Base-by-base conservation (phyloP, 2,329 filamentous ascomycete species). In the Westerdykella sp. region DNA sequence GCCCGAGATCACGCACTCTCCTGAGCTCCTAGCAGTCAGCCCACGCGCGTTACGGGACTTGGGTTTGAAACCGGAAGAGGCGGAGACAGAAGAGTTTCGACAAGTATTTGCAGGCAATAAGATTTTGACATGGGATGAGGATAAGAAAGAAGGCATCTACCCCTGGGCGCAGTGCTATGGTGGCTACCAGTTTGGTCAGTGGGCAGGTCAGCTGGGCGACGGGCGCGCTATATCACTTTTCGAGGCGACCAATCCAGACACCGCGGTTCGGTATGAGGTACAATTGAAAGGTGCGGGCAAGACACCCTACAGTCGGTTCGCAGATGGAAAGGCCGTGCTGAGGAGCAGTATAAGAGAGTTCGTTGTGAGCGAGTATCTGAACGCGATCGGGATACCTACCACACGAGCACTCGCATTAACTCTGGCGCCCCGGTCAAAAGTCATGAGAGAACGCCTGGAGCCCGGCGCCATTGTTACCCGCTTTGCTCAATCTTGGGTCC, bases 91-190 rank as follows among this genome's bases (percentile, higher is more conserved):
- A 1, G 83, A 87, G 10, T 96, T 97, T 64, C 77, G 79, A 48
- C 75, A 85, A 46, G 75, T 88, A 1, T 85, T 94, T 6, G 81
- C 86, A 0, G 93, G 93, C 2, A 95, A 93, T 63, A 83, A 81
- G 59, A 77, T 96, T 12, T 79, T 85, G 43, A 91, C 89, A 39
- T 86, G 85, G 79, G 78, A 88, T 50, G 78, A 84, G 45, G 76
- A 81, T 5, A 54, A 65, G 32, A 57, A 53, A 18, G 62, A 51
- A 23, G 84, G 85, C 15, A 81, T 93, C 35, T 98, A 98, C 64
- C 91, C 93, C 0, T 98, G 93, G 93, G 90, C 93, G 25, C 93
- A 98, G 69, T 97, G 93, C 70, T 98, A 98, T 65, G 93, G 93
- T 44, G 91, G 91, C 44, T 73, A 76, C 55, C 67, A 69, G 39